phyloP scores from a whole-genome alignment of 805 yeast species.

The Kuraishia cidri region DNA sequence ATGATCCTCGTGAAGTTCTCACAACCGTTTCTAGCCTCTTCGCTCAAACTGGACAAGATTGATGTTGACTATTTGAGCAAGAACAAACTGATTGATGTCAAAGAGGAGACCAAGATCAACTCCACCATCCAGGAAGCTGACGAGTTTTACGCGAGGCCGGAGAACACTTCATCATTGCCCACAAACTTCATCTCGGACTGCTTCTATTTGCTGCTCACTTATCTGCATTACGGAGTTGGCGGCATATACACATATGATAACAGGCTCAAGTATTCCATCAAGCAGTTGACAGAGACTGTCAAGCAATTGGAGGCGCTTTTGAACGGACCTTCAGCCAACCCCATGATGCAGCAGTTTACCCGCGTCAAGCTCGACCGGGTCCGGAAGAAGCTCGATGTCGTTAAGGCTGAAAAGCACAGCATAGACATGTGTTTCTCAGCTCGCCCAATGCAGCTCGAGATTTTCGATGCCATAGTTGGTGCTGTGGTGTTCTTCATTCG shows the following conservation, averaged over 20 bases:
- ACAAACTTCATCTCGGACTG: constrained; percentile 85
- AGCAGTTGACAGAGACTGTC: constrained; percentile 43
- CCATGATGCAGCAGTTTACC: constrained; percentile 17
- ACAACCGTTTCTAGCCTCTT: constrained; percentile 69
- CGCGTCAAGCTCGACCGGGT: constrained; percentile 18
- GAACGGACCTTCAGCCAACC: constrained; percentile 12
- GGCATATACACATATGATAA: constrained; percentile 58
- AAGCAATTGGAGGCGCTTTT: constrained; percentile 36
- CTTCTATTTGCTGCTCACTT: constrained; percentile 71
- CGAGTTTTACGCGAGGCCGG: constrained; percentile 36
- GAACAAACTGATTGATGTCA: constrained; percentile 48
- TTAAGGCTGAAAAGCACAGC: constrained; percentile 42
- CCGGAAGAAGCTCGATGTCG: constrained; percentile 22
- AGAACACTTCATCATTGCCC: constrained; percentile 24
- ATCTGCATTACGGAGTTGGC: constrained; percentile 82
- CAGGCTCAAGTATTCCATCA: constrained; percentile 38
- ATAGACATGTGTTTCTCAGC: constrained; percentile 55
- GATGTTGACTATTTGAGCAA: constrained; percentile 60
- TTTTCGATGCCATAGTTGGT: constrained; percentile 74
- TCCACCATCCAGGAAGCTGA: constrained; percentile 66
- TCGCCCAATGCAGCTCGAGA: constrained; percentile 48
- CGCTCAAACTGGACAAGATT: constrained; percentile 67
- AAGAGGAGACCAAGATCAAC: constrained; percentile 77
- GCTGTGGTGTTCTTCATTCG: constrained; percentile 63
- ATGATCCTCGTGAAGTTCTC: constrained; percentile 62